phyloP scores from a whole-genome alignment of 768 basidiomycete species.

The Calocera cornea region DNA sequence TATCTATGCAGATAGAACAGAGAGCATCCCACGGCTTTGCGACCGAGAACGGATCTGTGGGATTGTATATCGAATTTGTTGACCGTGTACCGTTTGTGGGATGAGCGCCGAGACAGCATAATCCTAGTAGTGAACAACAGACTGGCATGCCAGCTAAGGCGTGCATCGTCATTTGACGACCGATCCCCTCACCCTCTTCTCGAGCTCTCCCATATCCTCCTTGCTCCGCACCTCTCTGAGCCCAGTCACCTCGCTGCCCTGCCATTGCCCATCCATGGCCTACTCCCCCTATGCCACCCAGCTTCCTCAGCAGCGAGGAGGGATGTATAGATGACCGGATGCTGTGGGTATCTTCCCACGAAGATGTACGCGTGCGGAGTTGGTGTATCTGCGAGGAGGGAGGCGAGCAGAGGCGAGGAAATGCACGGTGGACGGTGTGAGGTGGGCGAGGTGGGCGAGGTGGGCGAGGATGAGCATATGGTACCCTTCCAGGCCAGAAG shows the following conservation, averaged over 20 bases:
- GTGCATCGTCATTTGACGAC: slow-evolving; percentile 9
- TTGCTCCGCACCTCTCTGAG: slow-evolving; percentile 7
- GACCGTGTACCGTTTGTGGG: too few species aligned
- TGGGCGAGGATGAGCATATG: slow-evolving; percentile 57
- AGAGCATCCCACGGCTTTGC: too few species aligned
- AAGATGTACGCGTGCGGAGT: slow-evolving; percentile 42
- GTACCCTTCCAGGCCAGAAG: slow-evolving; percentile 24
- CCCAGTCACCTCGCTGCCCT: slow-evolving; percentile 3
- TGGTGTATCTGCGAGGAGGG: slow-evolving; percentile 34
- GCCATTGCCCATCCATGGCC: background rate
- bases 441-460: slow-evolving; percentile 59
- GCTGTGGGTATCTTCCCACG: slow-evolving; percentile 30
- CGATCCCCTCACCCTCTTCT: slow-evolving; percentile 14
- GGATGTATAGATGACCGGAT: slow-evolving; percentile 8
- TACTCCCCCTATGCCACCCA: slow-evolving; percentile 8
- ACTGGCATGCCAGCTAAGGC: too few species aligned
- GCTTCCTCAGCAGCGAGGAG: background rate
- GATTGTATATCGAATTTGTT: too few species aligned
- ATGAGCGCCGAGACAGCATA: too few species aligned
- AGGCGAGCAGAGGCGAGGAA: slow-evolving; percentile 38
- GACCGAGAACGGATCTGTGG: too few species aligned
- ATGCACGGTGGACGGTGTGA: slow-evolving; percentile 43
- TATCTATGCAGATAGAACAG: too few species aligned
- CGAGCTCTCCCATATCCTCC: slow-evolving; percentile 8
- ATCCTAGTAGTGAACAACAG: too few species aligned